Evolutionary conservation across 2,329 filamentous ascomycete genomes (phyloP).

Genomic region (Ascosphaera acerosa): DNA sequence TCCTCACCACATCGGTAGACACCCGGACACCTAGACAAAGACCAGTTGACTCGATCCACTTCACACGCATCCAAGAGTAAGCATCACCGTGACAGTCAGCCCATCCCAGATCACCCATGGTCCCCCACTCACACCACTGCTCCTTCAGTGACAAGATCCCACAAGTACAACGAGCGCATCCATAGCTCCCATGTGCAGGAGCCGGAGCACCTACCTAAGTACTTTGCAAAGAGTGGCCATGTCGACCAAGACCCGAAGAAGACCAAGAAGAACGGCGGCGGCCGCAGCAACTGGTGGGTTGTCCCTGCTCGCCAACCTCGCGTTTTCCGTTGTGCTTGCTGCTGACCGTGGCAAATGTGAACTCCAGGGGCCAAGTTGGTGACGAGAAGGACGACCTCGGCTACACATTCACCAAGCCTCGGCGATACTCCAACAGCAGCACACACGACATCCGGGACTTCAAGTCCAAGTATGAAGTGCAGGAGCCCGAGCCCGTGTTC

Average conservation of each 20-base stretch:
- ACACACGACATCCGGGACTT: conserved; percentile 49
- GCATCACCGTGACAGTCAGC: too few species aligned
- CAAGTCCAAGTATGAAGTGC: conserved; percentile 89
- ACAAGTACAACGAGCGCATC: conserved; percentile 88
- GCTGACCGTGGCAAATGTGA: conserved; percentile 6
- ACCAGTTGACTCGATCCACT: too few species aligned
- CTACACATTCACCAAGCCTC: conserved; percentile 63
- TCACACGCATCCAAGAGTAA: too few species aligned
- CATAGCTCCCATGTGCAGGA: conserved; percentile 44
- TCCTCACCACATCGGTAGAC: too few species aligned
- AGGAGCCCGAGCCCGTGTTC: conserved; percentile 75
- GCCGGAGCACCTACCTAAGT: conserved; percentile 53
- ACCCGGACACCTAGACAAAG: too few species aligned
- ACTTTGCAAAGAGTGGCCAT: conserved; percentile 73
- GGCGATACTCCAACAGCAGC: conserved; percentile 82
- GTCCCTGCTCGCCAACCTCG: neutral
- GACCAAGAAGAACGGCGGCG: conserved; percentile 87
- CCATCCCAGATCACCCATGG: too few species aligned
- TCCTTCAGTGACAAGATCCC: conserved; percentile 96
- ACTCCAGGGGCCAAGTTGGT: conserved; percentile 55
- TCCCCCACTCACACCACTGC: too few species aligned
- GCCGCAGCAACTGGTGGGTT: conserved; percentile 78
- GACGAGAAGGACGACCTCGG: conserved; percentile 64
- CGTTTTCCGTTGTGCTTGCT: neutral
- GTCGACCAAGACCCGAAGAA: conserved; percentile 67